Evolutionary conservation across 345 rosid genomes (phyloP).

Genomic region (Diplotaxis tenuifolia): DNA sequence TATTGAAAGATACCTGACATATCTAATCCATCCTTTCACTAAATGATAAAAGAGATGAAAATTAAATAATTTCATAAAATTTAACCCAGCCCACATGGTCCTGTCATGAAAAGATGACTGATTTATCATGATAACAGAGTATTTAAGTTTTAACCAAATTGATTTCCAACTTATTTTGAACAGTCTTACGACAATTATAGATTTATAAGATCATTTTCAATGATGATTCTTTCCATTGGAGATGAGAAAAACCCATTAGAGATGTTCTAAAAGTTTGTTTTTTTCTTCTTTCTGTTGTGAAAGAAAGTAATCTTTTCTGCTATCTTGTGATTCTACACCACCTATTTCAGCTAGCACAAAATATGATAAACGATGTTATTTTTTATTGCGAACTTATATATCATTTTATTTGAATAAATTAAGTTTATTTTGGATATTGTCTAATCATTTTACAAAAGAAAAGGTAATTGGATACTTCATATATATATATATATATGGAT

Average conservation of each 20-base stretch:
- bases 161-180: neutral
- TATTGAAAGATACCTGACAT: slow-evolving; percentile 1
- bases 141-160: neutral
- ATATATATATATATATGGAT: neutral
- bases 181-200: neutral
- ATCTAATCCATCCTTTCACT: slow-evolving; percentile 3
- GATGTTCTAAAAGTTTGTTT: no score
- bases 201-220: neutral
- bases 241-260: no score
- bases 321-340: neutral
- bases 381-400: neutral
- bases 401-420: neutral
- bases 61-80: slow-evolving; percentile 5
- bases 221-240: no score
- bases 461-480: no score
- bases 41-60: slow-evolving; percentile 6
- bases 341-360: neutral
- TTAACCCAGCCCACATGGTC: slow-evolving; percentile 27
- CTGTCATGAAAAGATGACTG: slow-evolving; percentile 13
- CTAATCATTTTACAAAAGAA: neutral
- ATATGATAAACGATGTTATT: neutral
- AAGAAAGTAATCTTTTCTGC: no score
- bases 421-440: neutral
- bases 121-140: neutral
- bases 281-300: neutral